Base-by-base conservation (phyloP, 768 basidiomycete genomes). In the Clavaria fumosa region DNA sequence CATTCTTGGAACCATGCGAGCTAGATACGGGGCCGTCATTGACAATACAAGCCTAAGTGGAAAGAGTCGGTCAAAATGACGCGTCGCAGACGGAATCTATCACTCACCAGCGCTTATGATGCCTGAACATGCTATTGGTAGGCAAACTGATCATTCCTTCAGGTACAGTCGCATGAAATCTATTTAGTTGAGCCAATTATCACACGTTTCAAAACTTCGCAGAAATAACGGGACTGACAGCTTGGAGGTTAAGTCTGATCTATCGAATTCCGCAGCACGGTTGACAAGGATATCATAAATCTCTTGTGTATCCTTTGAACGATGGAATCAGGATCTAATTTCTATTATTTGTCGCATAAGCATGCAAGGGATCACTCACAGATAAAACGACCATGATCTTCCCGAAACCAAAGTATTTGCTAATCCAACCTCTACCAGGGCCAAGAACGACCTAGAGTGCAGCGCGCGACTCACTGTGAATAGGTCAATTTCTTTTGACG, bases 1-100 rank as follows among this genome's bases (percentile, higher is more conserved):
- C 31, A 33, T 33, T 33, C 31, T 33, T 19, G 31, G 31, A 6
- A 33, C 31, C 31, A 33, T 33, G 6, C 31, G 31, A 33, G 31
- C 31, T 6, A 33, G 14, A 33, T 33, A 33, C 14, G 31, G 31
- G 5, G 6, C 5, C 5, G 6, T 33, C 31, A 33, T 33, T 6
- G 31, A 33, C 6, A 33, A 19, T 33, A 14, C 31, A 6, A 33
- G 20, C 31, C 31, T 33, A 33, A 15, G 9, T 6, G 14, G n/a
- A 33, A n/a, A n/a, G n/a, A 9, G 6, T 33, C 6, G 6, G 20
- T 14, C 31, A 14, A 19, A 33, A 33, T n/a, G n/a, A n/a, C n/a
- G n/a, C n/a, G n/a, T n/a, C n/a, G n/a, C n/a, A 33, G 31, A 19
- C 5, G 9, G 20, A 15, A 14, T 6, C 31, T 14, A 19, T 6